phyloP scores from a whole-genome alignment of 2,329 filamentous ascomycete genomes.

The Aspergillus tanneri region DNA sequence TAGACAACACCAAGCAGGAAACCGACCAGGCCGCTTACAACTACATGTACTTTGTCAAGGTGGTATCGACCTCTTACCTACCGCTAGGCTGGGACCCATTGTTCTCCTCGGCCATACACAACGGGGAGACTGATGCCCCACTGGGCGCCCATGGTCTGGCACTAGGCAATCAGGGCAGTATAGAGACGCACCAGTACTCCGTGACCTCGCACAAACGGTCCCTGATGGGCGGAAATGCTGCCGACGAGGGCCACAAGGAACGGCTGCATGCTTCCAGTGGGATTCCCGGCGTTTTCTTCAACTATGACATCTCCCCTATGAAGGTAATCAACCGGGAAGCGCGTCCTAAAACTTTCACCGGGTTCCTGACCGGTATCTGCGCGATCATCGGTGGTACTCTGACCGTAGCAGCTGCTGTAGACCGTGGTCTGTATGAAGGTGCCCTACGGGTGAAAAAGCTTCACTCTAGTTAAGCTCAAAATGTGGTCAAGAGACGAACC shows the following conservation, averaged over 20 bases:
- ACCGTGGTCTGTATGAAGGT: slow-evolving; percentile 89
- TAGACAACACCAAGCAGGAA: slow-evolving; percentile 75
- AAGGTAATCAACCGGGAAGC: slow-evolving; percentile 98
- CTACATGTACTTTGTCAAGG: slow-evolving; percentile 99
- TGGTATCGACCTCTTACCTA: slow-evolving; percentile 92
- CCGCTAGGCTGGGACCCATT: slow-evolving; percentile 82
- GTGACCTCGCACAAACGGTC: slow-evolving; percentile 96
- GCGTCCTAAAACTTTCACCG: slow-evolving; percentile 81
- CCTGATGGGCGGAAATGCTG: slow-evolving; percentile 77
- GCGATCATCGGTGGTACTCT: slow-evolving; percentile 92
- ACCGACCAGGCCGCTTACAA: slow-evolving; percentile 84
- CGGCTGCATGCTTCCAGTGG: slow-evolving; percentile 84
- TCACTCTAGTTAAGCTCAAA: slow-evolving; percentile 55
- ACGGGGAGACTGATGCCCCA: slow-evolving; percentile 54
- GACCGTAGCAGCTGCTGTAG: slow-evolving; percentile 90
- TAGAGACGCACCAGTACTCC: slow-evolving; percentile 98
- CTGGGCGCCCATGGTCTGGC: slow-evolving; percentile 70
- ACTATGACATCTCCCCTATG: slow-evolving; percentile 99
- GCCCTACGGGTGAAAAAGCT: slow-evolving; percentile 82
- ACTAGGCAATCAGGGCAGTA: slow-evolving; percentile 67
- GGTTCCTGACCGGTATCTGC: slow-evolving; percentile 91
- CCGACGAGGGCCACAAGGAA: slow-evolving; percentile 86
- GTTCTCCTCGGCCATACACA: slow-evolving; percentile 40
- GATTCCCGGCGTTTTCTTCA: slow-evolving; percentile 98
- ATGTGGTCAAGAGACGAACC: background rate